Evolutionary conservation across 2,329 filamentous ascomycete genomes (phyloP).

Genomic region (Monilinia laxa): DNA sequence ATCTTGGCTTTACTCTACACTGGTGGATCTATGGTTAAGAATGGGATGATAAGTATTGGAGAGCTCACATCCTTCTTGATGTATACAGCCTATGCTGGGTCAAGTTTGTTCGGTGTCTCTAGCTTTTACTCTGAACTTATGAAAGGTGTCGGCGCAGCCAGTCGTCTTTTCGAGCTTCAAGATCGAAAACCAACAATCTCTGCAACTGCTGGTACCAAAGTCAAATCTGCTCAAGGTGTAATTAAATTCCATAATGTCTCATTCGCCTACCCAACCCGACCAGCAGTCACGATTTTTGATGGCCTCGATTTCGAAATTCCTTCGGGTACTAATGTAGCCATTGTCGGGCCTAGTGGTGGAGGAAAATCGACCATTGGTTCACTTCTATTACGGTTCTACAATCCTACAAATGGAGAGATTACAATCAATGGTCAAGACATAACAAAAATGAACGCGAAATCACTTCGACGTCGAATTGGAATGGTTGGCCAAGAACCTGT

Average conservation of each 20-base stretch:
- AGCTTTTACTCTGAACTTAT: conserved; percentile 98
- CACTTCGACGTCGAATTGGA: conserved; percentile 85
- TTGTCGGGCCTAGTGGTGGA: conserved; percentile 93
- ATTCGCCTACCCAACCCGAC: conserved; percentile 92
- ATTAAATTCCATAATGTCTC: conserved; percentile 84
- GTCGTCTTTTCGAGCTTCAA: conserved; percentile 90
- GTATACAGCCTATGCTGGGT: conserved; percentile 87
- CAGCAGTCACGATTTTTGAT: conserved; percentile 88
- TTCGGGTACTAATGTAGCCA: conserved; percentile 89
- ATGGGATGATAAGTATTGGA: conserved; percentile 82
- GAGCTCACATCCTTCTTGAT: conserved; percentile 96
- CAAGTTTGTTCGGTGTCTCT: conserved; percentile 88
- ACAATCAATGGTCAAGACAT: conserved; percentile 84
- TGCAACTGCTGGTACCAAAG: conserved; percentile 77
- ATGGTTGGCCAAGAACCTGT: conserved; percentile 96
- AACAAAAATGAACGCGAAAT: conserved; percentile 85
- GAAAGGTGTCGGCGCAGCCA: conserved; percentile 98
- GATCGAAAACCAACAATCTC: conserved; percentile 84
- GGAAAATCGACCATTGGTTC: conserved; percentile 95
- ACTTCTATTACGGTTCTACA: conserved; percentile 89
- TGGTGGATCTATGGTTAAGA: conserved; percentile 85
- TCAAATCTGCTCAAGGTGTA: conserved; percentile 79
- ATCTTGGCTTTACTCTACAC: conserved; percentile 87
- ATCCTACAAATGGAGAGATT: conserved; percentile 73
- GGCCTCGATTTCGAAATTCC: conserved; percentile 87